phyloP scores from a whole-genome alignment of 805 yeast species.

The Candida quercuum region DNA sequence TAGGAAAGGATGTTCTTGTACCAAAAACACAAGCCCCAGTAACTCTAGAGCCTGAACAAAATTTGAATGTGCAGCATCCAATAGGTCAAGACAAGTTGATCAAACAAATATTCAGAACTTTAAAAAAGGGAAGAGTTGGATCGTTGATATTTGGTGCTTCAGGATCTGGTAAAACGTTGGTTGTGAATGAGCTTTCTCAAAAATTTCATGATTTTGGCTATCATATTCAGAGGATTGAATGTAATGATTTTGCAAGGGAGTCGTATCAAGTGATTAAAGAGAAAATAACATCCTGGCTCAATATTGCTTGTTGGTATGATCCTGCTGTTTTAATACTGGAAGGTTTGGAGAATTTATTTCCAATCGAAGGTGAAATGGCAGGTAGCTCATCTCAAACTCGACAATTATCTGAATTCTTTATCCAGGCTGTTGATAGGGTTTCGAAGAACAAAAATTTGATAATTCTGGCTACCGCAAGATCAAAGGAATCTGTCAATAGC shows the following conservation, averaged over 20 bases:
- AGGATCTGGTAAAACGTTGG: conserved; percentile 77
- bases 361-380: conserved; percentile 52
- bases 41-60: neutral
- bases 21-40: conserved; percentile 17
- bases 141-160: conserved; percentile 64
- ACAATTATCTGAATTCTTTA: conserved; percentile 60
- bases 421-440: conserved; percentile 39
- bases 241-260: conserved; percentile 56
- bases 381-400: conserved; percentile 52
- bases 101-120: conserved; percentile 31
- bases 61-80: conserved; percentile 21
- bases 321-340: conserved; percentile 76
- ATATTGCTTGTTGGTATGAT: conserved; percentile 63
- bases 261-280: conserved; percentile 40
- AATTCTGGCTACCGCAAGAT: conserved; percentile 55
- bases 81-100: conserved; percentile 55
- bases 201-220: conserved; percentile 35
- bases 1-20: conserved; percentile 40
- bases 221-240: conserved; percentile 43
- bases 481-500: conserved; percentile 62
- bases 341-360: conserved; percentile 66
- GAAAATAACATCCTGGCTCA: conserved; percentile 38
- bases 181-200: conserved; percentile 38
- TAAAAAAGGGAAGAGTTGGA: conserved; percentile 46
- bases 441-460: conserved; percentile 39